These are phyloP conservation scores for Cystoderma amianthinum DNA, from an alignment of 768 basidiomycete genomes.

Conservation along the genomic window DNA sequence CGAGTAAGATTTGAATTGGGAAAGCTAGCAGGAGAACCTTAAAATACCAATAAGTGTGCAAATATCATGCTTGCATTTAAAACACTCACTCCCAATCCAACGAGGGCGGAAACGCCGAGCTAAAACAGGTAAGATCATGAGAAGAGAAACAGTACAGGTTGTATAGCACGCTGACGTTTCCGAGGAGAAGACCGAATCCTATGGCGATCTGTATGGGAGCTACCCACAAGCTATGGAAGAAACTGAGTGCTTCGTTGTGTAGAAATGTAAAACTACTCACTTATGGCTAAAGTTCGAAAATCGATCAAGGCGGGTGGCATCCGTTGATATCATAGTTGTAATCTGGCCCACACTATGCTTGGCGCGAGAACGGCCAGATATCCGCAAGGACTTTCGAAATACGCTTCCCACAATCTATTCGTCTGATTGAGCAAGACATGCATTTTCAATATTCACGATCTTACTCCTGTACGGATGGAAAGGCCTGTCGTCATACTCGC, in stretches of 20 bases:
- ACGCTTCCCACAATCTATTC: conserved; percentile 24
- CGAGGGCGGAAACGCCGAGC: conserved; percentile 66
- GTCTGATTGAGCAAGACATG: not conserved
- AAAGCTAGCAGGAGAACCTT: conserved; percentile 49
- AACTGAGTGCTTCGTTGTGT: too few relatives aligned
- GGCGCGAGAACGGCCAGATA: conserved; percentile 52
- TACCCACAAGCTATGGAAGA: conserved; percentile 41
- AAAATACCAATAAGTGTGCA: too few relatives aligned
- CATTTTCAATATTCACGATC: conserved; percentile 4
- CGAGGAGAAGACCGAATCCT: conserved; percentile 55
- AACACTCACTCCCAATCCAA: conserved; percentile 42
- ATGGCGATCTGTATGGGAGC: conserved; percentile 57
- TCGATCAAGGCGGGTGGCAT: conserved; percentile 48
- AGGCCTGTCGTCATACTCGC: conserved; percentile 41
- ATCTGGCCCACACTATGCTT: conserved; percentile 61
- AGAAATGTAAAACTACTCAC: too few relatives aligned
- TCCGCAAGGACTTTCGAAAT: conserved; percentile 57
- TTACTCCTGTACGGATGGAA: conserved; percentile 39
- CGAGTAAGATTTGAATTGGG: conserved; percentile 50
- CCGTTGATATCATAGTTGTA: conserved; percentile 64
- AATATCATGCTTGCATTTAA: too few relatives aligned
- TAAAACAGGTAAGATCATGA: conserved; percentile 14
- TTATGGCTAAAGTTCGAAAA: conserved; percentile 36
- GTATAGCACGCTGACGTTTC: conserved; percentile 34
- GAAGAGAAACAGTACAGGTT: too few relatives aligned